Conservation (phyloP, 2,329 filamentous ascomycete genomes). For the Stachybotrys elegans region DNA sequence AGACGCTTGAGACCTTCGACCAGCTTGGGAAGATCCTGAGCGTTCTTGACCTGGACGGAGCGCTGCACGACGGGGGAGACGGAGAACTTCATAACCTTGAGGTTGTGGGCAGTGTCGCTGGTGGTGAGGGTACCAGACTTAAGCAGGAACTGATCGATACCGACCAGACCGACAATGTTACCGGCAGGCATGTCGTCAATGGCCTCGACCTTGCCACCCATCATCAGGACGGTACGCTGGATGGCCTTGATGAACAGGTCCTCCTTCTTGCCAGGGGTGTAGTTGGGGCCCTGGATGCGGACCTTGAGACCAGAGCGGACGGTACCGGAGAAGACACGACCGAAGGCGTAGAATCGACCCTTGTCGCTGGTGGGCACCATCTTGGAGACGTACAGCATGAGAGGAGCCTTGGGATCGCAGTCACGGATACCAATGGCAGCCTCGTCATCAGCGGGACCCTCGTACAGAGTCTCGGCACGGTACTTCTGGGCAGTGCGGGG, state of each 20-base stretch:
- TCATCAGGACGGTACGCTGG: conserved; percentile 99
- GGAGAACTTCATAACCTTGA: conserved; percentile 99
- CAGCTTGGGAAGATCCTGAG: conserved; percentile 98
- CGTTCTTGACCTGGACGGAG: conserved; percentile 99
- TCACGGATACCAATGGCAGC: conserved; percentile 95
- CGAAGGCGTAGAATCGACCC: conserved; percentile 99
- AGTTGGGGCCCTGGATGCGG: conserved; percentile 99
- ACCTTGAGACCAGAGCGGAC: conserved; percentile 98
- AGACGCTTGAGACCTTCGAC: conserved; percentile 99
- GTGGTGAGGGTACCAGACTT: conserved; percentile 99
- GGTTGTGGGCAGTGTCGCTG: conserved; percentile 95
- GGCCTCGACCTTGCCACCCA: conserved; percentile 98
- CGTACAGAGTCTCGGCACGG: conserved; percentile 97
- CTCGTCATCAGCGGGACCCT: conserved; percentile 91
- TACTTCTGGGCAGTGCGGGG: conserved; percentile 94
- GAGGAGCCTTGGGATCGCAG: conserved; percentile 94
- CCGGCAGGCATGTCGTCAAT: conserved; percentile 98
- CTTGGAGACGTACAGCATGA: conserved; percentile 99
- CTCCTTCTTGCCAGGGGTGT: conserved; percentile 95
- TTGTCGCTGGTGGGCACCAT: conserved; percentile 99
- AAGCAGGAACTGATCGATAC: conserved; percentile 99
- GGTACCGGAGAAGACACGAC: conserved; percentile 99
- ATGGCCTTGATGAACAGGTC: conserved; percentile 99
- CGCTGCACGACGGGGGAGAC: conserved; percentile 98
- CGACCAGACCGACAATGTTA: conserved; percentile 99